Percentiles rank a stretch among this genome's conserved stretches.
phyloP scores from a whole-genome alignment of 495 filamentous ascomycete genomes.

The Trypethelium eluteriae region DNA sequence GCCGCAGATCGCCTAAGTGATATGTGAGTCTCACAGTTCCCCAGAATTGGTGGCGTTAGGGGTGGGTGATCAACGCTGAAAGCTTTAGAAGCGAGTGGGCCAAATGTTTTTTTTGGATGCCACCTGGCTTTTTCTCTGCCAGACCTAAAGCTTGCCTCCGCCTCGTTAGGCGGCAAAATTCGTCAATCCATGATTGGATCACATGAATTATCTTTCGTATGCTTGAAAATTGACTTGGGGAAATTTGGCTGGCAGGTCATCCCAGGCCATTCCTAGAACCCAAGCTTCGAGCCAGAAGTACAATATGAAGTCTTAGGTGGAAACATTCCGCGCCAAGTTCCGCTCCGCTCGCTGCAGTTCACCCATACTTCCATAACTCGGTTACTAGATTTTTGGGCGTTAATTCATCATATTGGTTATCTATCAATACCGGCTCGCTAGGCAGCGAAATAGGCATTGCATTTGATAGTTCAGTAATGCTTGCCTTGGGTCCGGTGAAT shows the following conservation, averaged over 20 bases:
- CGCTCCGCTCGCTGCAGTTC: not conserved
- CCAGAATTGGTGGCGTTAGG: not conserved
- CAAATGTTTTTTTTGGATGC: constrained; percentile 5
- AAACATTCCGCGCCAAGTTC: constrained; percentile 1
- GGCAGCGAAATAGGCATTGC: too few species aligned
- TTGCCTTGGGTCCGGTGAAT: too few species aligned
- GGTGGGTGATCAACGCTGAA: not conserved
- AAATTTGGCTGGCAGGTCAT: too few species aligned
- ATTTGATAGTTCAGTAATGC: too few species aligned
- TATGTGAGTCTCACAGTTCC: not conserved
- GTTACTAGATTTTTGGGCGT: not conserved
- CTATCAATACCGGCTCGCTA: not conserved
- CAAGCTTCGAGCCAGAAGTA: too few species aligned
- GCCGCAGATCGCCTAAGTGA: not conserved
- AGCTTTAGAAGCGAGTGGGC: not conserved
- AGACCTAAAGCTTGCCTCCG: not conserved
- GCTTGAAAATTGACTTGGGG: not conserved
- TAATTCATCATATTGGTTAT: not conserved
- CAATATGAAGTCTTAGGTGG: not conserved
- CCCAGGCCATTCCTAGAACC: too few species aligned
- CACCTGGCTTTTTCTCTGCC: constrained; percentile 6
- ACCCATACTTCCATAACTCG: not conserved
- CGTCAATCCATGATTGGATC: not conserved
- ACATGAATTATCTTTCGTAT: not conserved
- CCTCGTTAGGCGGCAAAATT: not conserved